A percentile compares a stretch with the other conserved stretches of the same genome.
phyloP scores from a whole-genome alignment of 495 filamentous ascomycete genomes.

The Daldinia caldariorum region DNA sequence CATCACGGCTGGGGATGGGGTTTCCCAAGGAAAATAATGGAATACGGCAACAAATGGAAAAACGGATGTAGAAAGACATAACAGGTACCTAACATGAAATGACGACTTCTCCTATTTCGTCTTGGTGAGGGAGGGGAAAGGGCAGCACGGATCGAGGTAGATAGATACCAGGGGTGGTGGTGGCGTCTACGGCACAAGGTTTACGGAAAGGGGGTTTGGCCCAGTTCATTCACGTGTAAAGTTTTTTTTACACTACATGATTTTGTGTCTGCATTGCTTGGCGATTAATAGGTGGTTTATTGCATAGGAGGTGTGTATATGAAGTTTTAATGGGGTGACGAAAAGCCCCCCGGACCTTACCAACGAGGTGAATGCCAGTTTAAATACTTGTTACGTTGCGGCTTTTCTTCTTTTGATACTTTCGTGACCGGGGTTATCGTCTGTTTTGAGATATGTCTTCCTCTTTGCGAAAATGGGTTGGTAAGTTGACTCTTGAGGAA shows the following conservation, averaged over 20 bases:
- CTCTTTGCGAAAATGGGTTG: too few relatives aligned
- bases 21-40: background rate
- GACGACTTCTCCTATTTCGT: background rate
- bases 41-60: background rate
- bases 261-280: background rate
- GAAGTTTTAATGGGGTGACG: background rate
- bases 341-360: background rate
- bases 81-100: background rate
- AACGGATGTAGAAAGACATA: background rate
- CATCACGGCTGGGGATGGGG: background rate
- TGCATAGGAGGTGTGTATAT: background rate
- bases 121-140: background rate
- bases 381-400: background rate
- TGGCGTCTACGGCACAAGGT: background rate
- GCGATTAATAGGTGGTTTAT: conserved; percentile 1
- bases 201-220: background rate
- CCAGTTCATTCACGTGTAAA: background rate
- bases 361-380: background rate
- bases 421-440: background rate
- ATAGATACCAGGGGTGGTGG: conserved; percentile 3
- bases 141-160: background rate
- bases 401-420: background rate
- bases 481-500: too few relatives aligned
- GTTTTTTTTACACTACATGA: background rate
- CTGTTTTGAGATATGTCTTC: background rate